Evolutionary conservation across 768 basidiomycete species (phyloP).

Genomic region (Lentinus brumalis): DNA sequence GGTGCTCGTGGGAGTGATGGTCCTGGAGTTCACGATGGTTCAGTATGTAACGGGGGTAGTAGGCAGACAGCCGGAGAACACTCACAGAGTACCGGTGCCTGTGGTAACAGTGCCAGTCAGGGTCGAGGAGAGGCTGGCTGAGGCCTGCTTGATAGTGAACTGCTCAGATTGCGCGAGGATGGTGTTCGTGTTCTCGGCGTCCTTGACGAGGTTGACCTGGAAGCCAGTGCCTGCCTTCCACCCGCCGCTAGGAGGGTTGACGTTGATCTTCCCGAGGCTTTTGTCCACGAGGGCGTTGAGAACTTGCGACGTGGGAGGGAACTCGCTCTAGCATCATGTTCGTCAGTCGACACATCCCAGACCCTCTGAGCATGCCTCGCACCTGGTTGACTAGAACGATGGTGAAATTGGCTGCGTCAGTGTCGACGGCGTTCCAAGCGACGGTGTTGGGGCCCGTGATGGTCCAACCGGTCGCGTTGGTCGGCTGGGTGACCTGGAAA

Average conservation of each 20-base stretch:
- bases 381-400: conserved; percentile 68
- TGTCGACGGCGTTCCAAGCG: conserved; percentile 63
- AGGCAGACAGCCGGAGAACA: background rate
- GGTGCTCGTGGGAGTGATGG: background rate
- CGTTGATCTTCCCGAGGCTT: conserved; percentile 36
- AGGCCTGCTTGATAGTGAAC: conserved; percentile 50
- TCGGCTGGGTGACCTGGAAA: conserved; percentile 62
- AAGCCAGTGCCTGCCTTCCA: conserved; percentile 66
- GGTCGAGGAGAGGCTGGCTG: conserved; percentile 23
- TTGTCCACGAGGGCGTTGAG: conserved; percentile 60
- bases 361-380: conserved; percentile 18
- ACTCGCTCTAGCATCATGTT: conserved; percentile 35
- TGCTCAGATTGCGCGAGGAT: conserved; percentile 73
- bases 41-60: background rate
- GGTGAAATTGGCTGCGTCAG: conserved; percentile 71
- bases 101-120: conserved; percentile 22
- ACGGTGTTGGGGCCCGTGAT: conserved; percentile 54
- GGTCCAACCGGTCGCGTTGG: conserved; percentile 52
- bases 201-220: conserved; percentile 72
- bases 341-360: background rate
- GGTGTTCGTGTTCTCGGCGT: conserved; percentile 43
- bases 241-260: conserved; percentile 61
- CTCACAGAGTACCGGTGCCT: conserved; percentile 13
- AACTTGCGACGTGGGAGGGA: conserved; percentile 43
- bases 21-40: background rate